A percentile compares a stretch with the other conserved stretches of the same genome.
These are phyloP conservation scores for Lasiodiplodia sp. DNA, from an alignment of 2,329 filamentous ascomycete genomes.

Conservation along the genomic window DNA sequence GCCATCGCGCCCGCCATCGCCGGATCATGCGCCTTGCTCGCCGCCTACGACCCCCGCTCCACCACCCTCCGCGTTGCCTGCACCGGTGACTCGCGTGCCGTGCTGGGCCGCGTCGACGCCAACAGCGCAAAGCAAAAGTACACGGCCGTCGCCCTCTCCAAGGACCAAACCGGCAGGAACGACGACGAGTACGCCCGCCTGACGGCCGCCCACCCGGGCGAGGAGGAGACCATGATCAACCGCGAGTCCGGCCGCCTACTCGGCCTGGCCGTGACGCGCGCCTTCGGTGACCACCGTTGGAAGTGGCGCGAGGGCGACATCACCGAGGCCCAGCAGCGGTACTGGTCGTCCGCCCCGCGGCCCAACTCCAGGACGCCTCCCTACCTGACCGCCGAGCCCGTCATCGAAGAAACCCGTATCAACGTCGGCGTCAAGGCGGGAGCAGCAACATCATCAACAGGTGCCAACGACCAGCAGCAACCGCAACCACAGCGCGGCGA, in stretches of 20 bases:
- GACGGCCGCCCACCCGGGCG: conserved; percentile 62
- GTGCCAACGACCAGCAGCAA: not conserved
- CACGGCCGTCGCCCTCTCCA: conserved; percentile 62
- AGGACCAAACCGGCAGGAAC: conserved; percentile 73
- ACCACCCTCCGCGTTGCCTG: conserved; percentile 68
- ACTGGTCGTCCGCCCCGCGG: conserved; percentile 57
- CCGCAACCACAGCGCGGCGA: conserved; percentile 40
- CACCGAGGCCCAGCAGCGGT: conserved; percentile 54
- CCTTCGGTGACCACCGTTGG: conserved; percentile 73
- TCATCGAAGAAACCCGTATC: conserved; percentile 65
- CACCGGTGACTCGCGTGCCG: conserved; percentile 72
- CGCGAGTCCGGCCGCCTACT: conserved; percentile 65
- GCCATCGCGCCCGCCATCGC: conserved; percentile 51
- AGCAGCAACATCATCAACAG: not conserved
- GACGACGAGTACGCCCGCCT: conserved; percentile 64
- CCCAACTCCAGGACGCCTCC: conserved; percentile 63
- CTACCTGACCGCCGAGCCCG: conserved; percentile 72
- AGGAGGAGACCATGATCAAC: conserved; percentile 61
- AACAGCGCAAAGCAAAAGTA: conserved; percentile 51
- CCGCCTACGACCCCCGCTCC: conserved; percentile 65
- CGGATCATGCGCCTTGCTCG: conserved; percentile 70
- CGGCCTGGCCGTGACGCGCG: conserved; percentile 68
- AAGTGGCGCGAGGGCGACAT: conserved; percentile 67
- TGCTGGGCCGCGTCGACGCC: conserved; percentile 62
- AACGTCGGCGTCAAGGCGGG: conserved; percentile 38